These are phyloP conservation scores for Cryptococcus sp. DNA, from an alignment of 1,284 basidiomycete species.

Conservation along the genomic window DNA sequence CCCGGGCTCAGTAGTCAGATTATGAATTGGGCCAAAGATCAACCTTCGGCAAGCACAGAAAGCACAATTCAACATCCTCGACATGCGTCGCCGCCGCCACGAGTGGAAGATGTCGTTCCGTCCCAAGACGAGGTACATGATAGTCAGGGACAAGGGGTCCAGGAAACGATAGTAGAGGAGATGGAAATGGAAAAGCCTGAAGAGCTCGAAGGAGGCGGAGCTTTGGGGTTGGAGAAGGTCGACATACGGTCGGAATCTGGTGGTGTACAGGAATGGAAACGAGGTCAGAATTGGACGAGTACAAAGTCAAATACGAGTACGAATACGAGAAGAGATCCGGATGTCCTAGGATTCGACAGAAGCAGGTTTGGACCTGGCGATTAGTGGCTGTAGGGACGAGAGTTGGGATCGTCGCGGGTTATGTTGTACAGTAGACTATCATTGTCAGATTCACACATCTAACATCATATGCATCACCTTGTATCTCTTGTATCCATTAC, in stretches of 20 bases:
- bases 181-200: slow-evolving; percentile 1
- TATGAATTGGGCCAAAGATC: background rate
- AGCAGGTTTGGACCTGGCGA: background rate
- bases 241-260: background rate
- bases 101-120: background rate
- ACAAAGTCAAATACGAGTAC: background rate
- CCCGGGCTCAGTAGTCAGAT: background rate
- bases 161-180: slow-evolving; percentile 26
- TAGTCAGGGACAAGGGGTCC: background rate
- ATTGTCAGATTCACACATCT: too few relatives aligned
- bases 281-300: too few relatives aligned
- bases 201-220: background rate
- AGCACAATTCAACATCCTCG: background rate
- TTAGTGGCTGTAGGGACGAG: too few relatives aligned
- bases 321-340: background rate
- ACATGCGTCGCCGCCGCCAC: background rate
- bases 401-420: too few relatives aligned
- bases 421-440: too few relatives aligned
- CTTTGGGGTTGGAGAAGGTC: background rate
- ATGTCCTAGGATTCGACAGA: background rate
- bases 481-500: too few relatives aligned
- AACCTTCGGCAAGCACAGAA: background rate
- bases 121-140: background rate
- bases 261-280: background rate
- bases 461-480: too few relatives aligned